These are phyloP conservation scores for Paraphaeosphaeria minitans DNA, from an alignment of 2,329 filamentous ascomycete species.

Conservation along the genomic window DNA sequence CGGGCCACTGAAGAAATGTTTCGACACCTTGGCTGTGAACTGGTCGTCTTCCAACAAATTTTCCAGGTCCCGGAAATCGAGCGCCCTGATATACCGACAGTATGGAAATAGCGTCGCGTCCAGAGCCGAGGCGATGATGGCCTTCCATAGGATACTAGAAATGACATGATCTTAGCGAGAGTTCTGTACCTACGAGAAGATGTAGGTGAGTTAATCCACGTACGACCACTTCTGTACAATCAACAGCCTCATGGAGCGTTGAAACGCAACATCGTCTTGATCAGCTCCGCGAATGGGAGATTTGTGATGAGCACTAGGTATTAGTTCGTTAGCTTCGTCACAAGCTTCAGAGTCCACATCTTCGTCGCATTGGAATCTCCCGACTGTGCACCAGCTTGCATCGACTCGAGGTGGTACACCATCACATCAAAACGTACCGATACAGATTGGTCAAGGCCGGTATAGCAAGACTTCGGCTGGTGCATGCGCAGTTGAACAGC, in stretches of 20 bases:
- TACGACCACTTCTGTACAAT: slow-evolving; percentile 62
- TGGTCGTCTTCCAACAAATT: slow-evolving; percentile 64
- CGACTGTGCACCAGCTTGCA: neutral
- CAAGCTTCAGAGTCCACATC: neutral
- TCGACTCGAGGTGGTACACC: neutral
- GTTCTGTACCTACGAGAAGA: too few relatives aligned
- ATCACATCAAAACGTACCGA: slow-evolving; percentile 54
- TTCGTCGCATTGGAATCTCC: neutral
- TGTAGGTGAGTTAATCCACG: neutral
- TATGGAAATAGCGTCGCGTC: slow-evolving; percentile 70
- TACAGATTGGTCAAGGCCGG: slow-evolving; percentile 68
- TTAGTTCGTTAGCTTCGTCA: neutral
- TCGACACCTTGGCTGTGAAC: slow-evolving; percentile 61
- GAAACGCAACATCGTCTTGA: slow-evolving; percentile 45
- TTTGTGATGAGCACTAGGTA: slow-evolving; percentile 52
- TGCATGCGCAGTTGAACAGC: slow-evolving; percentile 63
- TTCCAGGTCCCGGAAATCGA: slow-evolving; percentile 67
- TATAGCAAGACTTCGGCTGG: slow-evolving; percentile 61
- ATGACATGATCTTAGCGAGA: neutral
- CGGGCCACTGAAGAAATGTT: slow-evolving; percentile 58
- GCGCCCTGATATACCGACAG: slow-evolving; percentile 66
- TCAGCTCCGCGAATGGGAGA: slow-evolving; percentile 53
- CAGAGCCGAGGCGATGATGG: slow-evolving; percentile 69
- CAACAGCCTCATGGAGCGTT: slow-evolving; percentile 51
- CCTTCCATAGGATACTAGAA: slow-evolving; percentile 63